Conservation (phyloP, 2,329 filamentous ascomycete species). For the Kalmusia sp. region DNA sequence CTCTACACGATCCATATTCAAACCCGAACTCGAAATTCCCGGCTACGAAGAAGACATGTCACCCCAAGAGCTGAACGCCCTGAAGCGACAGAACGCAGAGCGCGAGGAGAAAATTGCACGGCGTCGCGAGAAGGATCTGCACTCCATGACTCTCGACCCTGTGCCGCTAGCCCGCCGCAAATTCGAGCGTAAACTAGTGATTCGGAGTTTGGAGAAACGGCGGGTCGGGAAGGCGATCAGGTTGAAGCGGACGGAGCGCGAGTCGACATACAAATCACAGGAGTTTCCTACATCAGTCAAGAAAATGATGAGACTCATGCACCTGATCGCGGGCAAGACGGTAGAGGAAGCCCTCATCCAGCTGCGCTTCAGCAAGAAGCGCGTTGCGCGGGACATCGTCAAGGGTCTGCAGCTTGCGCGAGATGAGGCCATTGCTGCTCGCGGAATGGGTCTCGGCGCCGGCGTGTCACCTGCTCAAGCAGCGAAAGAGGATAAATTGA, state of each 20-base stretch:
- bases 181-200: constrained; percentile 86
- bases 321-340: constrained; percentile 92
- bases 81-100: constrained; percentile 19
- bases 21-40: constrained; percentile 32
- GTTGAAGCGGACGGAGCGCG: constrained; percentile 70
- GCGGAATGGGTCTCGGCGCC: constrained; percentile 79
- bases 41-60: constrained; percentile 28
- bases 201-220: constrained; percentile 73
- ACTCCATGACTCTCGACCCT: constrained; percentile 75
- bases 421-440: constrained; percentile 78
- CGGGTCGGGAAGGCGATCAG: constrained; percentile 70
- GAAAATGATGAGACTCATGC: constrained; percentile 85
- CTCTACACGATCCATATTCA: constrained; percentile 30
- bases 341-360: constrained; percentile 91
- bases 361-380: constrained; percentile 96
- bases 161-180: constrained; percentile 72
- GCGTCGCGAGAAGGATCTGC: constrained; percentile 47
- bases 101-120: constrained; percentile 8
- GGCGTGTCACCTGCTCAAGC: constrained; percentile 23
- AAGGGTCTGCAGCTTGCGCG: constrained; percentile 82
- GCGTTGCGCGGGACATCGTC: constrained; percentile 79
- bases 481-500: constrained; percentile 18
- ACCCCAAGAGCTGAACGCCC: constrained; percentile 18
- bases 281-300: constrained; percentile 86
- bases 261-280: constrained; percentile 68